phyloP scores from a whole-genome alignment of 2,329 filamentous ascomycete species.

The Xylaria sp. region DNA sequence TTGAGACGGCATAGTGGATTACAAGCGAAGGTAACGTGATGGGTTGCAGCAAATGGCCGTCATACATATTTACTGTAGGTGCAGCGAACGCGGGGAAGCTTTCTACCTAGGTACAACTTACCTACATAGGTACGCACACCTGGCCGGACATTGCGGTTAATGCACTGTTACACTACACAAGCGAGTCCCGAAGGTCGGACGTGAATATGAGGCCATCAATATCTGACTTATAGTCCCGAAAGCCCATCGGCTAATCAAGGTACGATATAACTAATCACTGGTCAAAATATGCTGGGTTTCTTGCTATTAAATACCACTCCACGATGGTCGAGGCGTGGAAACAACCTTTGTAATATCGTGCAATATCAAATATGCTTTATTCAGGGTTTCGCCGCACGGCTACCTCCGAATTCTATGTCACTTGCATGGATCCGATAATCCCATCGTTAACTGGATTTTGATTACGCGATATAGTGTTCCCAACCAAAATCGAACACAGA shows the following conservation, averaged over 20 bases:
- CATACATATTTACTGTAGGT: not conserved
- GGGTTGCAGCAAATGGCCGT: not conserved
- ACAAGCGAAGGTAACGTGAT: not conserved
- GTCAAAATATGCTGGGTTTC: too few relatives aligned
- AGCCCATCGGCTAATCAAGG: too few relatives aligned
- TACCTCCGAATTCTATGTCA: not conserved
- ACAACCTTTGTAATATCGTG: not conserved
- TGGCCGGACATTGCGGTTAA: constrained; percentile 3
- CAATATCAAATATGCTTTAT: not conserved
- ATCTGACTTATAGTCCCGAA: not conserved
- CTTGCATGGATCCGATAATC: not conserved
- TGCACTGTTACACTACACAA: constrained; percentile 11
- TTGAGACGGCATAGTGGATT: not conserved
- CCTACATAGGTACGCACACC: not conserved
- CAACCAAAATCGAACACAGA: constrained; percentile 12
- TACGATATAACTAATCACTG: too few relatives aligned
- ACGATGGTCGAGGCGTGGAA: too few relatives aligned
- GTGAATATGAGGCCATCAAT: not conserved
- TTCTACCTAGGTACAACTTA: too few relatives aligned
- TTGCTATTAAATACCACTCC: too few relatives aligned
- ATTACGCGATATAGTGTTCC: not conserved
- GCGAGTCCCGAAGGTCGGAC: not conserved
- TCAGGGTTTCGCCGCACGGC: not conserved
- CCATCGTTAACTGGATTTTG: not conserved
- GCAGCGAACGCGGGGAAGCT: not conserved